These are phyloP conservation scores for Skeletonema marinoi DNA, from an alignment of 108 stramenopile species.

Conservation along the genomic window DNA sequence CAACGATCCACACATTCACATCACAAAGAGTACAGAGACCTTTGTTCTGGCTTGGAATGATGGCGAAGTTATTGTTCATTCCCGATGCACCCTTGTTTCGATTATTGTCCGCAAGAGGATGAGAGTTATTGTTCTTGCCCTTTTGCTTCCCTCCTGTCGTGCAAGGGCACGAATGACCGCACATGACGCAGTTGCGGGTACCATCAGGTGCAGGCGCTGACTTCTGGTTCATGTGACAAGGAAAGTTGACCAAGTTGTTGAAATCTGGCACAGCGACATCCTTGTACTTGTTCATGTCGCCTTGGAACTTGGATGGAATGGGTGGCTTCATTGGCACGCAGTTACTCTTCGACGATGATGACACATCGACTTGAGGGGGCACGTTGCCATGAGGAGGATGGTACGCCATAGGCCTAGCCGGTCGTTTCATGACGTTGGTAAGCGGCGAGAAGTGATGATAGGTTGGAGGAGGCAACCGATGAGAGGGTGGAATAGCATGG, in stretches of 20 bases:
- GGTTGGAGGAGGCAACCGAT: conserved; percentile 71
- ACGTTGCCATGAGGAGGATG: conserved; percentile 45
- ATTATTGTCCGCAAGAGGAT: conserved; percentile 1
- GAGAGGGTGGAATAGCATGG: conserved; percentile 64
- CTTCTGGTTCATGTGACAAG: conserved; percentile 88
- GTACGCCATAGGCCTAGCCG: conserved; percentile 6
- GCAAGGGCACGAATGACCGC: conserved; percentile 83
- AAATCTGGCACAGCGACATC: conserved; percentile 80
- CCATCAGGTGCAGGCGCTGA: conserved; percentile 79
- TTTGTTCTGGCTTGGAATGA: conserved; percentile 91
- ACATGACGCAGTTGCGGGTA: conserved; percentile 91
- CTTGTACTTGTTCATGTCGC: conserved; percentile 82
- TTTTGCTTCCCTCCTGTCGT: conserved; percentile 65
- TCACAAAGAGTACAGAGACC: conserved; percentile 90
- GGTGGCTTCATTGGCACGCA: conserved; percentile 81
- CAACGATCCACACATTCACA: conserved; percentile 90
- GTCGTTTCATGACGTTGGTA: conserved; percentile 49
- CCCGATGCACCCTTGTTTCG: conserved; percentile 27
- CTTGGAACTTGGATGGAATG: conserved; percentile 87
- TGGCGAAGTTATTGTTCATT: conserved; percentile 40
- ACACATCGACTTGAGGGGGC: conserved; percentile 54
- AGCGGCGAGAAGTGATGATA: conserved; percentile 80
- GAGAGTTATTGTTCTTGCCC: conserved; percentile 19
- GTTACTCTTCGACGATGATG: conserved; percentile 76
- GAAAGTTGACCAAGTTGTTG: conserved; percentile 86